These are phyloP conservation scores for Penicillium sp. DNA, from an alignment of 2,329 filamentous ascomycete genomes.

Conservation along the genomic window DNA sequence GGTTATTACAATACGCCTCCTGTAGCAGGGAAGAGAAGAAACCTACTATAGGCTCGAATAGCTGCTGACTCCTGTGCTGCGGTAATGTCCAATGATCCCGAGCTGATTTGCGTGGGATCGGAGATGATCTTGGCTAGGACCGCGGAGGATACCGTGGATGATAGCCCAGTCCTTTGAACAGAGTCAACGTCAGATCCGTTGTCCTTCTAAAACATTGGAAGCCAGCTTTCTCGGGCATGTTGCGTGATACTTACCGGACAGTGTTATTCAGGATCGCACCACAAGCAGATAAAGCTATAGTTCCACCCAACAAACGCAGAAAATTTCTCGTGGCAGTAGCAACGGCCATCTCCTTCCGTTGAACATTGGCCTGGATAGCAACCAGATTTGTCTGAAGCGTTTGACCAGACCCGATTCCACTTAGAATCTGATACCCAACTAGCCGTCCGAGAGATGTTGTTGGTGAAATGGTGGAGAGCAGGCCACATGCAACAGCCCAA, in stretches of 20 bases:
- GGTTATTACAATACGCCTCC: not conserved
- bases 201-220: not conserved
- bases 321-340: slow-evolving; percentile 2
- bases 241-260: not conserved
- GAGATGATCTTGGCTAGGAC: not conserved
- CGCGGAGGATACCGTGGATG: not conserved
- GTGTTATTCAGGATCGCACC: slow-evolving; percentile 5
- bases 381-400: slow-evolving; percentile 3
- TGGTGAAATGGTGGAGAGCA: slow-evolving; percentile 1
- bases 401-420: slow-evolving; percentile 2
- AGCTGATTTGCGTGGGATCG: slow-evolving; percentile 1
- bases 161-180: not conserved
- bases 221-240: no score
- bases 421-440: slow-evolving; percentile 2
- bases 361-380: slow-evolving; percentile 3
- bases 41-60: slow-evolving; percentile 2
- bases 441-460: slow-evolving; percentile 1
- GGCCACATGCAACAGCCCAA: slow-evolving; percentile 2
- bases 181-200: not conserved
- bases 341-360: slow-evolving; percentile 5
- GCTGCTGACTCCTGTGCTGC: not conserved
- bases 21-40: not conserved
- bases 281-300: slow-evolving; percentile 1
- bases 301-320: slow-evolving; percentile 1
- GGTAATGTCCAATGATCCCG: not conserved